Evolutionary conservation across 208 protist species (phyloP).

Genomic region (Trypanosoma platydactyli): DNA sequence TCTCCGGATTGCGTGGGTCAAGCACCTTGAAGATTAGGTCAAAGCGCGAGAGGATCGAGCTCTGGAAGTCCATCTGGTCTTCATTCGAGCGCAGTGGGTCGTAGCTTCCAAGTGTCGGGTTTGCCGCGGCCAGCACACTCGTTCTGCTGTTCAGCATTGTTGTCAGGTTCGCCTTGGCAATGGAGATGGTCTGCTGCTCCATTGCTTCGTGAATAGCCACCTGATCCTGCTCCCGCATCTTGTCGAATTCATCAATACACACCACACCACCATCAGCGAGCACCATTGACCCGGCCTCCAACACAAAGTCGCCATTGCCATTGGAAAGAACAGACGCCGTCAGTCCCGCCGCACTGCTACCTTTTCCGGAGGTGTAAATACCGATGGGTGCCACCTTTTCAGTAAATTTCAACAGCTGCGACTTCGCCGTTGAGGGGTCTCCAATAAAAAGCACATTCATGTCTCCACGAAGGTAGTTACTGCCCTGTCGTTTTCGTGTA

Average conservation of each 20-base stretch:
- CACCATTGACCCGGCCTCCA: conserved; percentile 99
- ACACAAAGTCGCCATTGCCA: conserved; percentile 96
- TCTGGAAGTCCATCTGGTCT: conserved; percentile 96
- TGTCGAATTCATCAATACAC: conserved; percentile 99
- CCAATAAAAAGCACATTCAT: conserved; percentile 99
- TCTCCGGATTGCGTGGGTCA: conserved; percentile 93
- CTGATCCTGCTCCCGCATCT: conserved; percentile 98
- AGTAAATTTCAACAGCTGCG: conserved; percentile 98
- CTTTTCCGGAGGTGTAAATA: conserved; percentile 99
- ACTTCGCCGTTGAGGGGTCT: conserved; percentile 99
- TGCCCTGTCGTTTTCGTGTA: conserved; percentile 96
- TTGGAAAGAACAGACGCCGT: conserved; percentile 96
- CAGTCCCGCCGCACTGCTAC: conserved; percentile 96
- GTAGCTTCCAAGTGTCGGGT: conserved; percentile 97
- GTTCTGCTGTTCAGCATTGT: conserved; percentile 99
- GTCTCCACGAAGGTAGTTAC: conserved; percentile 96
- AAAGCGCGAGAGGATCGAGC: conserved; percentile 99
- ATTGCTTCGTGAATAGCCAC: conserved; percentile 99
- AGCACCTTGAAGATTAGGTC: conserved; percentile 99
- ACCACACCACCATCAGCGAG: conserved; percentile 99
- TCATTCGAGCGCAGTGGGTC: conserved; percentile 88
- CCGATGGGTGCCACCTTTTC: conserved; percentile 96
- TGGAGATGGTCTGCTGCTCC: conserved; percentile 99
- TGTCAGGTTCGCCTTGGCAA: conserved; percentile 99
- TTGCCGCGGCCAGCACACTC: conserved; percentile 99